Evolutionary conservation across 1,139 yeast genomes (phyloP).

Genomic region (Saccharomyces hybrid): DNA sequence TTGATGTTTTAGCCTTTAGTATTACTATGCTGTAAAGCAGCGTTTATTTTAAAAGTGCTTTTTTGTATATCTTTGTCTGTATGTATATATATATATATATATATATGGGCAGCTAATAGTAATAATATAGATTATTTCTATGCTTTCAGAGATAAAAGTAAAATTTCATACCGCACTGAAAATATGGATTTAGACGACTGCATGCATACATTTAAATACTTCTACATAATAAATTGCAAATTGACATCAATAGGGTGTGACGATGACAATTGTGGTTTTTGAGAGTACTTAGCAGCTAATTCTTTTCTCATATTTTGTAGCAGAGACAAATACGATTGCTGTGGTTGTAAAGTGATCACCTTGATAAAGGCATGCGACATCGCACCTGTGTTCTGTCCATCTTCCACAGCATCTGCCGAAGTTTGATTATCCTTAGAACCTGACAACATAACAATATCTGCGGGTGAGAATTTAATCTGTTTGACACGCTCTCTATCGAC

Average conservation of each 20-base stretch:
- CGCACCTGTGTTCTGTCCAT: conserved; percentile 82
- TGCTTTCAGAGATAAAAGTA: background rate
- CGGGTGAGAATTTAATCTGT: conserved; percentile 69
- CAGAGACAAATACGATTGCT: conserved; percentile 69
- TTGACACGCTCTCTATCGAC: conserved; percentile 40
- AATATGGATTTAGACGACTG: too few species aligned
- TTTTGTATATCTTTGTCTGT: background rate
- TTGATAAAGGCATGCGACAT: conserved; percentile 86
- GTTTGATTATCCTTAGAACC: conserved; percentile 89
- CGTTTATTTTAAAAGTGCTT: background rate
- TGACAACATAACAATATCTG: conserved; percentile 78
- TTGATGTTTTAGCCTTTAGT: background rate
- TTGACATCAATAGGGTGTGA: conserved; percentile 84
- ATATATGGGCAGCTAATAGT: too few species aligned
- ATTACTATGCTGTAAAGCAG: too few species aligned
- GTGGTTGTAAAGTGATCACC: conserved; percentile 58
- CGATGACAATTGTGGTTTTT: conserved; percentile 80
- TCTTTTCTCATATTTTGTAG: conserved; percentile 74
- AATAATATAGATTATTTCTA: background rate
- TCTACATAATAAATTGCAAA: conserved; percentile 43
- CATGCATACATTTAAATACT: background rate
- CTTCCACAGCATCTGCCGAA: conserved; percentile 71
- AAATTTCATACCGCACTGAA: background rate
- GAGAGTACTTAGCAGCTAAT: conserved; percentile 64
- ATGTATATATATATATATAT: background rate